Conservation (phyloP, 768 basidiomycete genomes). For the Cyclocybe aegerita region DNA sequence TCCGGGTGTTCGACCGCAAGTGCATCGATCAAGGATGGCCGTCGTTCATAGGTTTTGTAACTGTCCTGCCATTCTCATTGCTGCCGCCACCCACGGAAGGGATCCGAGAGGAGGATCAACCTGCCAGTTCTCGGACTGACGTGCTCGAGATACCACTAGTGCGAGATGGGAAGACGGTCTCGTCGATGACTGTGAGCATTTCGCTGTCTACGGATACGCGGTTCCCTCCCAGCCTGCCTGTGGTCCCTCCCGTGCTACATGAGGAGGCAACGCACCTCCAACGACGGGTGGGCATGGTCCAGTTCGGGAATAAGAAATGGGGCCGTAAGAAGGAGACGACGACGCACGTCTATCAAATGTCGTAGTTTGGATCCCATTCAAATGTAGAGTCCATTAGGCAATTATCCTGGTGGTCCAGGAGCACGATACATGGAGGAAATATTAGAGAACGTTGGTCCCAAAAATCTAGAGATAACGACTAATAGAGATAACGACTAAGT, state of each 20-base stretch:
- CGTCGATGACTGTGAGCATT: constrained; percentile 13
- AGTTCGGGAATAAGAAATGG: constrained; percentile 15
- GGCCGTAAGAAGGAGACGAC: constrained; percentile 16
- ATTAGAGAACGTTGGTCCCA: too few species aligned
- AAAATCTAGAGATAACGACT: too few species aligned
- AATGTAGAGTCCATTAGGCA: too few species aligned
- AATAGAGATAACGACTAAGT: too few species aligned
- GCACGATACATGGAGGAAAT: too few species aligned
- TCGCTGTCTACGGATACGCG: constrained; percentile 13
- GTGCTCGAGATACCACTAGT: constrained; percentile 13
- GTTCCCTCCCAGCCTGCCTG: constrained; percentile 5
- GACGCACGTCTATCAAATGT: constrained; percentile 16
- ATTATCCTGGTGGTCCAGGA: too few species aligned
- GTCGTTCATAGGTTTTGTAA: constrained; percentile 22
- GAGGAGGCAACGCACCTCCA: constrained; percentile 5
- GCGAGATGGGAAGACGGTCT: constrained; percentile 9
- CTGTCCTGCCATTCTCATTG: constrained; percentile 17
- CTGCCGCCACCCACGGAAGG: constrained; percentile 10
- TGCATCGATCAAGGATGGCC: constrained; percentile 19
- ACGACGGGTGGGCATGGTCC: constrained; percentile 13
- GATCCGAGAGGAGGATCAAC: neutral
- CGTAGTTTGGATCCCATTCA: neutral
- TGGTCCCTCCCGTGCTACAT: constrained; percentile 1
- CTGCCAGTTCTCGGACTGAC: neutral
- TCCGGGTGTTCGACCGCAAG: constrained; percentile 23